Conservation (phyloP, 169 alveolate species). For the Plasmodium sp. region DNA sequence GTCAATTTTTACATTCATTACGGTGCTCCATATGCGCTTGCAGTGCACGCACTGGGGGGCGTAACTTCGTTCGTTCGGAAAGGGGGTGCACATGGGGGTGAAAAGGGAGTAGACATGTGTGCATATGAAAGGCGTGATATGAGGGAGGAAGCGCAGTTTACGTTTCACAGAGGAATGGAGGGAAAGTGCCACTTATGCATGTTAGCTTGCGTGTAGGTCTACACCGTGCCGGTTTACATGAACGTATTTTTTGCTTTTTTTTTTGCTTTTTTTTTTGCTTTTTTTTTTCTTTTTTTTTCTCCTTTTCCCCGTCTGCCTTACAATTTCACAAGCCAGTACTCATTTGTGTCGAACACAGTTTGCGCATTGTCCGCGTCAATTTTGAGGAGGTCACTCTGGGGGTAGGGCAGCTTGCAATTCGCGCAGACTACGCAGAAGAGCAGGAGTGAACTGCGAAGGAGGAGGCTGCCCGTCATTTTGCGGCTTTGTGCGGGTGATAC, state of each 20-base stretch:
- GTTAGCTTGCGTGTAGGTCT: neutral
- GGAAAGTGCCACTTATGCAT: neutral
- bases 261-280: neutral
- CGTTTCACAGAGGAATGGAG: neutral
- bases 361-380: conserved; percentile 12
- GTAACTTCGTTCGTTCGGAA: conserved; percentile 2
- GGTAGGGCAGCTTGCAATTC: conserved; percentile 4
- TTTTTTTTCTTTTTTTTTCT: conserved; percentile 4
- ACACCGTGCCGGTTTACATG: neutral
- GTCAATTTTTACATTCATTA: conserved; percentile 15
- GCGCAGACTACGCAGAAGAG: neutral
- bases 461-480: conserved; percentile 4
- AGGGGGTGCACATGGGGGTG: neutral
- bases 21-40: conserved; percentile 36
- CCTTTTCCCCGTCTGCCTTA: neutral
- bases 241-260: neutral
- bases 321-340: conserved; percentile 52
- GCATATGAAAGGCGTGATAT: neutral
- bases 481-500: neutral
- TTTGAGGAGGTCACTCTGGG: conserved; percentile 34
- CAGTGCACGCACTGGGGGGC: conserved; percentile 58
- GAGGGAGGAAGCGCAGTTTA: neutral
- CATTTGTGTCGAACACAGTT: conserved; percentile 2
- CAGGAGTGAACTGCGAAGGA: neutral
- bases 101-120: neutral